phyloP scores from a whole-genome alignment of 495 filamentous ascomycete species.

The Penicillium riverlandense region DNA sequence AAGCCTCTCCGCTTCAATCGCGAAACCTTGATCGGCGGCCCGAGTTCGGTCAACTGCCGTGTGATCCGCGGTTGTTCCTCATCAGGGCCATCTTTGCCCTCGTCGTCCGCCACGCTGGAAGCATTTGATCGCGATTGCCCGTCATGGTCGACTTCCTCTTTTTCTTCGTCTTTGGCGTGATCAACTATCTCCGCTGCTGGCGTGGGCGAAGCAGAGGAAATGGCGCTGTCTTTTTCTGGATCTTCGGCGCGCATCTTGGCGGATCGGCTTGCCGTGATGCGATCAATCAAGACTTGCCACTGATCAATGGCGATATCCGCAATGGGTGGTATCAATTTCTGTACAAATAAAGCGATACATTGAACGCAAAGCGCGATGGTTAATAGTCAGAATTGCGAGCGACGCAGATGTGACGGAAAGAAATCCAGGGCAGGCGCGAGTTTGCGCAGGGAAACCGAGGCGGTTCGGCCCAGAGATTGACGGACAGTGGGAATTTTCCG shows the following conservation, averaged over 20 bases:
- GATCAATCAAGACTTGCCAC: background rate
- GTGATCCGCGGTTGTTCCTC: constrained; percentile 1
- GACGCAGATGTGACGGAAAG: no score
- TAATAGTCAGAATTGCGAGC: no score
- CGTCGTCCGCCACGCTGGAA: constrained; percentile 6
- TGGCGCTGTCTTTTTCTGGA: background rate
- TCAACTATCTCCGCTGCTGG: background rate
- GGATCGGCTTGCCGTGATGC: background rate
- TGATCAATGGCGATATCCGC: constrained; percentile 4
- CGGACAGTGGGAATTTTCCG: no score
- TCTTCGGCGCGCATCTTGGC: constrained; percentile 1
- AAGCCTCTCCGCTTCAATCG: constrained; percentile 65
- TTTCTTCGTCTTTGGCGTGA: background rate
- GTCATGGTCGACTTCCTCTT: constrained; percentile 4
- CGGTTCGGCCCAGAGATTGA: no score
- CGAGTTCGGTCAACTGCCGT: constrained; percentile 19
- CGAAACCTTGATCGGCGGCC: constrained; percentile 43
- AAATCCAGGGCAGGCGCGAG: no score
- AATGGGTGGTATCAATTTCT: no score
- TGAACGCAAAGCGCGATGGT: no score
- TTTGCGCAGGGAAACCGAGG: no score
- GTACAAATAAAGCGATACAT: no score
- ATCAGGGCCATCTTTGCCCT: constrained; percentile 18
- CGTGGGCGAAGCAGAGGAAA: background rate
- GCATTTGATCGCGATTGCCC: constrained; percentile 4